Percentiles rank a stretch among this genome's conserved stretches.
These are phyloP conservation scores for Acer campestre DNA, from an alignment of 345 rosid species.

Conservation along the genomic window DNA sequence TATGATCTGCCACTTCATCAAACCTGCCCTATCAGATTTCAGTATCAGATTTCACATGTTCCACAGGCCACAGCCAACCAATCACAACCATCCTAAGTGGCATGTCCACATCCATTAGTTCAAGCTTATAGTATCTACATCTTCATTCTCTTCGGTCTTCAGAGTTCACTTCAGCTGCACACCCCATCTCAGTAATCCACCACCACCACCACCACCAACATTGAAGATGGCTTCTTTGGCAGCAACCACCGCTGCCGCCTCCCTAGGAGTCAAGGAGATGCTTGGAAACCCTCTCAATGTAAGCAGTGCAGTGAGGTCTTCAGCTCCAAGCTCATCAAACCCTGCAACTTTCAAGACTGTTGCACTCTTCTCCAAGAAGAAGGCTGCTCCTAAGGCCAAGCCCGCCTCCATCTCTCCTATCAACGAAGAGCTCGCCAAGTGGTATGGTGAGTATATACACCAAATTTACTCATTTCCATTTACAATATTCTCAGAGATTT, in stretches of 20 bases:
- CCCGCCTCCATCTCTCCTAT: conserved; percentile 47
- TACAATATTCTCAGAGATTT: not conserved
- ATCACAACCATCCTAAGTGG: conserved; percentile 51
- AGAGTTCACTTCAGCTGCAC: not conserved
- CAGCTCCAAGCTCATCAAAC: conserved; percentile 58
- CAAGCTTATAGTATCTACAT: conserved; percentile 48
- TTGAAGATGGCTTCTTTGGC: conserved; percentile 53
- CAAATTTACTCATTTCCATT: not conserved
- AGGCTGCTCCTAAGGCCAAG: conserved; percentile 65
- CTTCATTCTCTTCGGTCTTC: conserved; percentile 9
- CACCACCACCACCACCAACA: not conserved
- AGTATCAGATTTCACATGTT: conserved; percentile 60
- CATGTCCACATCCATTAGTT: conserved; percentile 60
- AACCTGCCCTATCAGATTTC: conserved; percentile 49
- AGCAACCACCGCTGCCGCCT: conserved; percentile 62
- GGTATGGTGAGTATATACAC: conserved; percentile 75
- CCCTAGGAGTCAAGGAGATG: conserved; percentile 84
- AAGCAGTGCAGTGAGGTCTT: conserved; percentile 45
- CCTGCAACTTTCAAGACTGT: conserved; percentile 69
- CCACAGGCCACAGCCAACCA: conserved; percentile 32
- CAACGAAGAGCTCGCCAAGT: conserved; percentile 90
- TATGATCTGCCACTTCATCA: conserved; percentile 54
- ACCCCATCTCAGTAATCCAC: not conserved
- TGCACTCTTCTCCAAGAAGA: conserved; percentile 86
- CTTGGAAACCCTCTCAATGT: conserved; percentile 77